These are phyloP conservation scores for Colletotrichum sp. DNA, from an alignment of 2,329 filamentous ascomycete species.

Conservation along the genomic window DNA sequence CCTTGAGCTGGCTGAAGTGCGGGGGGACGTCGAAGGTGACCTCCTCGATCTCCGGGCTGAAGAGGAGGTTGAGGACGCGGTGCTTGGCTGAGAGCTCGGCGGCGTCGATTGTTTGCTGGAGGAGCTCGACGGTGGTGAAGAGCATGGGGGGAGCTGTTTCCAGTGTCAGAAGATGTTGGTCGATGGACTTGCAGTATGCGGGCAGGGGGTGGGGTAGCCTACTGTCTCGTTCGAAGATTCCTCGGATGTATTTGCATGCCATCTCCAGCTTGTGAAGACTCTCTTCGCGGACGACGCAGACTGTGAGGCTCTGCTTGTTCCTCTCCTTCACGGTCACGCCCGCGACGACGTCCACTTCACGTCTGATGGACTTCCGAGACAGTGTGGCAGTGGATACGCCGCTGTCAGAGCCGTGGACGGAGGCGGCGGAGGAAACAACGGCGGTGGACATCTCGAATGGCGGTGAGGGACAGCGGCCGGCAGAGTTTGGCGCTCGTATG, in stretches of 20 bases:
- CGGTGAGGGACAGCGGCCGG: background rate
- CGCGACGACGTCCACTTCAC: background rate
- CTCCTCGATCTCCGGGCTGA: background rate
- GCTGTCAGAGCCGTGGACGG: background rate
- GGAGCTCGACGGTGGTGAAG: background rate
- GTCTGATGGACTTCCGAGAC: background rate
- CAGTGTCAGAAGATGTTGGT: background rate
- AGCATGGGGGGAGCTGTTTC: background rate
- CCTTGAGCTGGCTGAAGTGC: background rate
- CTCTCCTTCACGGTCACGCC: background rate
- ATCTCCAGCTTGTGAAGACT: background rate
- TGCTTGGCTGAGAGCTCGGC: background rate
- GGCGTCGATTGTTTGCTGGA: background rate
- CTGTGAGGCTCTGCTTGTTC: background rate
- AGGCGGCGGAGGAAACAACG: background rate
- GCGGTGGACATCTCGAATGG: background rate
- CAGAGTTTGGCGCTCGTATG: accelerated
- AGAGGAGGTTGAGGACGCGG: background rate
- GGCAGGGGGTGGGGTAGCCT: background rate
- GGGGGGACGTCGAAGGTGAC: background rate
- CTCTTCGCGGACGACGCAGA: background rate
- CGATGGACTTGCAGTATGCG: background rate
- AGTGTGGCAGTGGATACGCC: background rate
- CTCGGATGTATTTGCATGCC: background rate
- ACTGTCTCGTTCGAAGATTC: background rate